phyloP scores from a whole-genome alignment of 2,329 filamentous ascomycete genomes.

The Fusarium chlamydosporum region DNA sequence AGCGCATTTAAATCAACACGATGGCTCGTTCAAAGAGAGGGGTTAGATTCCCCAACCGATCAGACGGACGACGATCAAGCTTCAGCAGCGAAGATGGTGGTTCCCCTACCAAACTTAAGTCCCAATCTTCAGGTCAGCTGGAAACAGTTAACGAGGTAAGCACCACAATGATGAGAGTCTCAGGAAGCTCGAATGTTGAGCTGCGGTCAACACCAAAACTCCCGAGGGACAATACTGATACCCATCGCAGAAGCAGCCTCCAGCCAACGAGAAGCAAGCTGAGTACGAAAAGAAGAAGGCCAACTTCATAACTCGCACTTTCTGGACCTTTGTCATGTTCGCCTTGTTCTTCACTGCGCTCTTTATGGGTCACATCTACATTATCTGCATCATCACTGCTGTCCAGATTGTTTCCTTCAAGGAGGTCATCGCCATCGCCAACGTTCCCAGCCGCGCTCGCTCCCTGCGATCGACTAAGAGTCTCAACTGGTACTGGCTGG shows the following conservation, averaged over 20 bases:
- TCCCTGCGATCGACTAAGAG: conserved; percentile 95
- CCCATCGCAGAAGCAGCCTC: conserved; percentile 58
- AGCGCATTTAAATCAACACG: conserved; percentile 22
- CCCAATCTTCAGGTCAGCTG: conserved; percentile 51
- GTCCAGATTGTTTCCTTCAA: conserved; percentile 98
- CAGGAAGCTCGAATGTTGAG: not conserved
- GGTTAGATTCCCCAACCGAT: conserved; percentile 67
- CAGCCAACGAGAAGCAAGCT: conserved; percentile 59
- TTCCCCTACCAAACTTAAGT: conserved; percentile 52
- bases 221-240: not conserved
- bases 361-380: conserved; percentile 97
- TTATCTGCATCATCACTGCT: conserved; percentile 91
- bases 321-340: conserved; percentile 99
- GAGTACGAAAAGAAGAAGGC: conserved; percentile 99
- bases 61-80: conserved; percentile 74
- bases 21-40: conserved; percentile 63
- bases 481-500: conserved; percentile 98
- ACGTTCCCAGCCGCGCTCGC: conserved; percentile 90
- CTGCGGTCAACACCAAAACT: not conserved
- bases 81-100: conserved; percentile 74
- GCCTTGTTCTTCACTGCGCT: conserved; percentile 90
- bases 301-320: conserved; percentile 95
- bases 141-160: conserved; percentile 57
- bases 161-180: not conserved
- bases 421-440: conserved; percentile 98